Conservation (phyloP, 257 asterid species). For the Leonotis leonurus region DNA sequence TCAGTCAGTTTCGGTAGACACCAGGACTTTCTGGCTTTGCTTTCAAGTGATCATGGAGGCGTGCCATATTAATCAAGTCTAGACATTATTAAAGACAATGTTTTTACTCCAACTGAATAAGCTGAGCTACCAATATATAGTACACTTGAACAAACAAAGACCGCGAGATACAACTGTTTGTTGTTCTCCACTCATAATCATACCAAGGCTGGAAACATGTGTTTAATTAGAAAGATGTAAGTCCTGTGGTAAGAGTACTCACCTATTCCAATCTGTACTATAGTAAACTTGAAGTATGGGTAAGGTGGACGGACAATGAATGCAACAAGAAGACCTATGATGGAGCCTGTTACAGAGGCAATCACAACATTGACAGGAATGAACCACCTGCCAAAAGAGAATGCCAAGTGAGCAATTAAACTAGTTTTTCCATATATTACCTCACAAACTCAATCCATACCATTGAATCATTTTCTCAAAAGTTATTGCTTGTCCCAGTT, state of each 20-base stretch:
- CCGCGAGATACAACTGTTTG: not conserved
- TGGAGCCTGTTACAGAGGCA: constrained; percentile 75
- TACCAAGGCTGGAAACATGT: not conserved
- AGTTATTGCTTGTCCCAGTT: constrained; percentile 88
- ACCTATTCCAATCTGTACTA: constrained; percentile 93
- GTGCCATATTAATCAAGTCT: not conserved
- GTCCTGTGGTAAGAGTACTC: not conserved
- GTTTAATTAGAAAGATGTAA: not conserved
- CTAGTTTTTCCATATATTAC: not conserved
- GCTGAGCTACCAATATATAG: not conserved
- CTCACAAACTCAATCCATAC: constrained; percentile 26
- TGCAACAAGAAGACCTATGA: constrained; percentile 79
- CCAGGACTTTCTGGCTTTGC: too few species aligned
- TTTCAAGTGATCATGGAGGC: not conserved
- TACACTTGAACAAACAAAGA: not conserved
- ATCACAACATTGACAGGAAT: constrained; percentile 86
- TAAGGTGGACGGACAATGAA: constrained; percentile 66
- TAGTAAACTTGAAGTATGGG: constrained; percentile 84
- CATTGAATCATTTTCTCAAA: constrained; percentile 67
- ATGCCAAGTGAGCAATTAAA: constrained; percentile 13
- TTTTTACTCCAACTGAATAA: not conserved
- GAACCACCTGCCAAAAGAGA: constrained; percentile 77
- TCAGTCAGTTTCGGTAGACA: not conserved
- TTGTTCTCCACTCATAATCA: not conserved
- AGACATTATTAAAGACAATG: not conserved